These are phyloP conservation scores for Yarrowia sp. DNA, from an alignment of 805 yeast genomes.

Conservation along the genomic window DNA sequence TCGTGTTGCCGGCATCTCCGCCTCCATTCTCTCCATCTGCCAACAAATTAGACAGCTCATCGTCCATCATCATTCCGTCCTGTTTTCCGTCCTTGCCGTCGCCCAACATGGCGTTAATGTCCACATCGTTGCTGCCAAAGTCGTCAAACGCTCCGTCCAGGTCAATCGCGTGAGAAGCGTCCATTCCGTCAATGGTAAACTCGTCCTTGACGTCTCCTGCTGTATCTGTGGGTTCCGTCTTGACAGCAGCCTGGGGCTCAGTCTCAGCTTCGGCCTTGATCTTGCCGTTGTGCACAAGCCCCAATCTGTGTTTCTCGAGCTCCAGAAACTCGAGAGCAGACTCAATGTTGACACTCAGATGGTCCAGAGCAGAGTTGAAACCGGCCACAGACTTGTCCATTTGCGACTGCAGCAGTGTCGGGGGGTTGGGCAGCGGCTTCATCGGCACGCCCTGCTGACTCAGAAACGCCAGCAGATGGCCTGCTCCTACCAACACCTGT, in stretches of 20 bases:
- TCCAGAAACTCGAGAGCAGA: constrained; percentile 14
- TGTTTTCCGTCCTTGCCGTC: constrained; percentile 1
- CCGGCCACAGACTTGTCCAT: constrained; percentile 28
- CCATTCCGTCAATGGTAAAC: constrained; percentile 8
- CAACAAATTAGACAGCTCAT: neutral
- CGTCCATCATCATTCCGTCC: constrained; percentile 11
- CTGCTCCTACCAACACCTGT: constrained; percentile 20
- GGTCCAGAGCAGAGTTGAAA: constrained; percentile 8
- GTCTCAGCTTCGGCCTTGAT: neutral
- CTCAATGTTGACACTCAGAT: neutral
- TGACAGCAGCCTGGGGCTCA: neutral
- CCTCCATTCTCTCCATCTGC: neutral
- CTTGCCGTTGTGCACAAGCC: neutral
- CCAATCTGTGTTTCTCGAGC: constrained; percentile 1
- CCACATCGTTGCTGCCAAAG: constrained; percentile 18
- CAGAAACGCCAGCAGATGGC: constrained; percentile 22
- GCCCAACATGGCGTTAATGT: constrained; percentile 14
- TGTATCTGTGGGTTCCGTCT: neutral
- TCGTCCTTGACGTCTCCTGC: neutral
- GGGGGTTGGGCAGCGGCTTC: constrained; percentile 30
- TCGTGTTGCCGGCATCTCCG: neutral
- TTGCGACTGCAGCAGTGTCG: constrained; percentile 29
- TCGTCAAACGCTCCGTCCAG: constrained; percentile 24
- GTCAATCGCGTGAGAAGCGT: constrained; percentile 22
- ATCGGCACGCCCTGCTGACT: constrained; percentile 13